These are phyloP conservation scores for Penicillium concentricum DNA, from an alignment of 2,329 filamentous ascomycete species.

Conservation along the genomic window DNA sequence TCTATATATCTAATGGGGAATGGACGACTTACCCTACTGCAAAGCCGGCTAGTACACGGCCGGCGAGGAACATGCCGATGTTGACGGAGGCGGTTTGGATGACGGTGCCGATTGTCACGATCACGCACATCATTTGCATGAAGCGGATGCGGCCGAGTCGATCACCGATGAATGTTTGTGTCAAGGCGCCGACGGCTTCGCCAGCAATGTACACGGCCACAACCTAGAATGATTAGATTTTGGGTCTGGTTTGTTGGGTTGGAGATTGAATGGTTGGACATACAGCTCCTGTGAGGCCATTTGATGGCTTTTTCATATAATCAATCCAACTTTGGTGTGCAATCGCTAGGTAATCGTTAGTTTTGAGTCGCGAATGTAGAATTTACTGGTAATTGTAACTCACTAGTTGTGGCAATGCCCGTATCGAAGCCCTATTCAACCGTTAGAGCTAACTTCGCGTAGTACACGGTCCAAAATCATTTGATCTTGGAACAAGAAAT, in stretches of 20 bases:
- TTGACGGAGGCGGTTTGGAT: slow-evolving; percentile 57
- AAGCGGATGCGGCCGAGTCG: slow-evolving; percentile 54
- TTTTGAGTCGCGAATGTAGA: neutral
- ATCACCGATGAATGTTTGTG: slow-evolving; percentile 56
- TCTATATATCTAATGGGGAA: neutral
- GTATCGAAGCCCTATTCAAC: slow-evolving; percentile 56
- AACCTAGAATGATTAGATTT: slow-evolving; percentile 36
- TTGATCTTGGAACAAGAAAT: neutral
- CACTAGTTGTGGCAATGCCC: slow-evolving; percentile 60
- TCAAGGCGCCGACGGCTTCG: slow-evolving; percentile 55
- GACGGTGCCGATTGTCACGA: slow-evolving; percentile 55
- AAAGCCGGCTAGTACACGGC: slow-evolving; percentile 49
- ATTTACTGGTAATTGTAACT: slow-evolving; percentile 17
- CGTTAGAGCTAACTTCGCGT: neutral
- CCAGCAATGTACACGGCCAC: slow-evolving; percentile 61
- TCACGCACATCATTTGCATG: slow-evolving; percentile 54
- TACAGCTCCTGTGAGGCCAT: slow-evolving; percentile 56
- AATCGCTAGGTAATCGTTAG: slow-evolving; percentile 45
- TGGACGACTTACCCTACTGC: slow-evolving; percentile 44
- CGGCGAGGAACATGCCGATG: slow-evolving; percentile 55
- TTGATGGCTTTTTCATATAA: slow-evolving; percentile 58
- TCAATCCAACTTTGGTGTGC: slow-evolving; percentile 60
- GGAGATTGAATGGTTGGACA: slow-evolving; percentile 5
- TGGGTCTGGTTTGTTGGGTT: neutral
- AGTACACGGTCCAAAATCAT: neutral